These are phyloP conservation scores for Thalassia testudinum DNA, from an alignment of 116 monocot species.

Conservation along the genomic window DNA sequence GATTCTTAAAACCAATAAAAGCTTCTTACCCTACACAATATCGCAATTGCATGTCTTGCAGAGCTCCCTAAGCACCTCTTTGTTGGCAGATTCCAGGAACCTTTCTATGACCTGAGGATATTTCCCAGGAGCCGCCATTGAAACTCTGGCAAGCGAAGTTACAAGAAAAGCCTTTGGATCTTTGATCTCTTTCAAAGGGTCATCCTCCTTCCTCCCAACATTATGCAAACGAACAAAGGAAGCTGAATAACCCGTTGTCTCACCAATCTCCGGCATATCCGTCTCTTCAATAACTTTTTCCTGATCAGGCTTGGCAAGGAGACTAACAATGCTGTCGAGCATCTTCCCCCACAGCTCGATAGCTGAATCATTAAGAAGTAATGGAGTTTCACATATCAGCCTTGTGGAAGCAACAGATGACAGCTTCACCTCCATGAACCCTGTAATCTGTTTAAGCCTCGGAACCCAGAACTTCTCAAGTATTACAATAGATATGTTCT, in stretches of 20 bases:
- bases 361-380: constrained; percentile 44
- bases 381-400: constrained; percentile 65
- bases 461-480: constrained; percentile 77
- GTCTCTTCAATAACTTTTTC: constrained; percentile 32
- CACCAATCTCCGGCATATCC: constrained; percentile 41
- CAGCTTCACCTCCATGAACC: constrained; percentile 66
- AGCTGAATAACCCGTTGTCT: constrained; percentile 45
- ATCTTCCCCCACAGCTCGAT: constrained; percentile 62
- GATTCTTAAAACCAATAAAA: too few species aligned
- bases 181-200: constrained; percentile 67
- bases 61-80: constrained; percentile 48
- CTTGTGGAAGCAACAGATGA: constrained; percentile 79
- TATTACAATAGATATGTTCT: constrained; percentile 42
- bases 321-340: constrained; percentile 53
- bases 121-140: constrained; percentile 48
- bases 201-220: constrained; percentile 90
- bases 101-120: constrained; percentile 49
- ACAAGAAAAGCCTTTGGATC: constrained; percentile 80
- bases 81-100: constrained; percentile 49
- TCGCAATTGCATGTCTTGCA: constrained; percentile 52
- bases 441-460: constrained; percentile 59
- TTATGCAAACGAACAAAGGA: constrained; percentile 75
- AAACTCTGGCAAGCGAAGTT: constrained; percentile 50
- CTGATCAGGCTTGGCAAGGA: constrained; percentile 51
- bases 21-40: constrained; percentile 52